Percentiles rank a stretch among this genome's conserved stretches.
phyloP scores from a whole-genome alignment of 2,329 filamentous ascomycete species.

The Aureobasidium sp. region DNA sequence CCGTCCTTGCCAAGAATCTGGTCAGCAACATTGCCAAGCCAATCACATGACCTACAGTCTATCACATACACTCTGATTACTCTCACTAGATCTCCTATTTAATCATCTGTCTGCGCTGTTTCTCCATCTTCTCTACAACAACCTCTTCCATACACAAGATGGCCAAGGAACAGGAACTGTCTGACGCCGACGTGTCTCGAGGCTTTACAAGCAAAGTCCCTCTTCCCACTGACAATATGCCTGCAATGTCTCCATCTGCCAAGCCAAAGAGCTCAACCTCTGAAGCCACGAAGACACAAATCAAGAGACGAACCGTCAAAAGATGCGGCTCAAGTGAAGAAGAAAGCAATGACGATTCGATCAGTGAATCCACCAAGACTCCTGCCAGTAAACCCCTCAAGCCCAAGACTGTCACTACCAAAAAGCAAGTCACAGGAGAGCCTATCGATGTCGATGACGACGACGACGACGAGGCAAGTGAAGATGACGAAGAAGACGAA shows the following conservation, averaged over 20 bases:
- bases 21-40: conserved; percentile 6
- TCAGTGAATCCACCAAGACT: neutral
- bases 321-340: neutral
- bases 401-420: neutral
- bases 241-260: neutral
- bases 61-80: neutral
- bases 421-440: neutral
- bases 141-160: neutral
- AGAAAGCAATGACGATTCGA: neutral
- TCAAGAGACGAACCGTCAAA: neutral
- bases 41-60: neutral
- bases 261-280: conserved; percentile 15
- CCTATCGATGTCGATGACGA: neutral
- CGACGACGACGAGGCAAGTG: neutral
- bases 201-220: neutral
- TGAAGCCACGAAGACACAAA: neutral
- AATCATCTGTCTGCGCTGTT: neutral
- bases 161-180: neutral
- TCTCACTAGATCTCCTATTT: neutral
- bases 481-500: neutral
- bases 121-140: neutral
- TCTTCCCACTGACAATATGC: neutral
- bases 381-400: neutral
- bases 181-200: neutral
- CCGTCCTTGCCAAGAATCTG: neutral